Base-by-base conservation (phyloP, 495 filamentous ascomycete species). In the Penicillium ochrochloron region DNA sequence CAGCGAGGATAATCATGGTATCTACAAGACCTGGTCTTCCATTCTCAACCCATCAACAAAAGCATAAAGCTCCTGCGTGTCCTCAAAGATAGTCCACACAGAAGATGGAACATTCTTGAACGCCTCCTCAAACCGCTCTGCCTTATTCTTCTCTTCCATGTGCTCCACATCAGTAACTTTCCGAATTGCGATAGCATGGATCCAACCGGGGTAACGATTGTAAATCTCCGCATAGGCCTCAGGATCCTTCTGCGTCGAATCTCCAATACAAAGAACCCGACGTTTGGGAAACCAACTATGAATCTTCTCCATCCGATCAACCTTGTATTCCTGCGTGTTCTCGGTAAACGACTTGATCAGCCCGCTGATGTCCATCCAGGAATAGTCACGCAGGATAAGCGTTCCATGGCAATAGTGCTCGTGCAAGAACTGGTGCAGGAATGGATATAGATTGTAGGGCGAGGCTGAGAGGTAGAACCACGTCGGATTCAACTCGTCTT, bases 391-490 rank as follows among this genome's bases (percentile, higher is more conserved):
- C 19, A 98, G 85, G 19, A 97, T 84, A 59, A 96, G 78, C 31
- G 92, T 92, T 23, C 94, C 94, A 1, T 83, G 86, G 0, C 85
- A 89, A 73, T 89, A 98, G 74, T 92, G 73, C 17, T 80, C 67
- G 59, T 88, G 77, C 0, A 92, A 77, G 81, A 98, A 82, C 0
- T 79, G 68, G 62, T 82, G 86, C n/a, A 97, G 85, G 78, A 96
- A 96, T 2, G 90, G 88, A 74, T 97, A 97, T 4, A 98, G 85
- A 65, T 96, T 97, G 80, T 97, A 97, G 1, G 94, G 94, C 3
- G 92, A 96, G 2, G 94, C 94, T 5, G 92, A 96, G 55, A 98
- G 86, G 77, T 98, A 98, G 77, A 95, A 97, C 85, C 89, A 97
- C 1, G 91, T 83, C 11, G 94, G 89, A 3, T 77, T 73, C 5